Evolutionary conservation across 345 rosid genomes (phyloP), one percentile per base, ranked within the genome.

Genomic region (Linum lewisii): DNA sequence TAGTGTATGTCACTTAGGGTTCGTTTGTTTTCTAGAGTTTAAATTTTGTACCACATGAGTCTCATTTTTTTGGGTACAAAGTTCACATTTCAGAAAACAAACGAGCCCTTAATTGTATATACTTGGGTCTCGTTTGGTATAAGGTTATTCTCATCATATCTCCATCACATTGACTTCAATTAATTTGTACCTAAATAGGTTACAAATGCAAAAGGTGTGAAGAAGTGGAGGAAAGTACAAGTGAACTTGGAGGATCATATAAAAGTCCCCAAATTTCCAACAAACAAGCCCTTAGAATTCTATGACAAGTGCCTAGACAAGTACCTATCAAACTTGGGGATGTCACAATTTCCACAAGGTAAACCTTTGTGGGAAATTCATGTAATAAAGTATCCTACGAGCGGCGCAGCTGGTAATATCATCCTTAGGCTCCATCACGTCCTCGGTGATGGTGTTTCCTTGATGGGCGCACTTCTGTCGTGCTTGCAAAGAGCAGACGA

Each of bases 331-430:
- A 21, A 23, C 2, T 19, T 54, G 6, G 25, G 24, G 16, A 7
- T 21, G 57, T 22, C 21, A 54, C 25, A 9, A 5, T 24, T 54
- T 9, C 29, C 57, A 5, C 16, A 54, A 15, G 26, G 26, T 4
- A 22, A 23, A 23, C 57, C 57, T 1, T 23, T 54, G 29, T 54
- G 57, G 57, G 57, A 54, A 15, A 6, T 54, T 10, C 57, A 54
- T 22, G 16, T 54, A 15, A 15, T 54, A 15, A 54, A 54, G 29
- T 54, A 54, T 16, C 57, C 57, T 11, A 54, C 57, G 26, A 21
- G 25, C 11, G 8, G 22, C 15, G 57, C 57, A 10, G 57, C 32
- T 7, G 57, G 57, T 22, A 54, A 6, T 16, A 8, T 54, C 2
- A 54, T 54, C 16, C 23, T 54, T 15, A 22, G 22, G 32, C 11